phyloP scores from a whole-genome alignment of 2,329 filamentous ascomycete genomes.

The Cladosporium halotolerans region DNA sequence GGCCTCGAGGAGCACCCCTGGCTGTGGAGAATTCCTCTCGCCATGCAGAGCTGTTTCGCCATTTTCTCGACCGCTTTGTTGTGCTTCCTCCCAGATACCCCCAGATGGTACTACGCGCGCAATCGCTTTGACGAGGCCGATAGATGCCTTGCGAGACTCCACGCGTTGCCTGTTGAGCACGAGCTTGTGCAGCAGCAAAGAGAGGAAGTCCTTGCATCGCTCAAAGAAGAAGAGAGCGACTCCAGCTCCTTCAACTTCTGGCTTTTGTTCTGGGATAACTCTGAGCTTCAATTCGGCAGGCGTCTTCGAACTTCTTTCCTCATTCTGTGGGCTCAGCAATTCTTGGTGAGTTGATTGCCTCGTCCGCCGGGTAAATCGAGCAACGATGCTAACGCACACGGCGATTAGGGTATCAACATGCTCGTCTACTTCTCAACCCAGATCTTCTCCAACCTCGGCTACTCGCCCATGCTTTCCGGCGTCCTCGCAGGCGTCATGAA shows the following conservation, averaged over 20 bases:
- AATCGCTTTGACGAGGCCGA: slow-evolving; percentile 15
- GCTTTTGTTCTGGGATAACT: slow-evolving; percentile 32
- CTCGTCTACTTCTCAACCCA: slow-evolving; percentile 28
- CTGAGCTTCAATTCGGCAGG: slow-evolving; percentile 31
- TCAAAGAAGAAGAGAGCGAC: slow-evolving; percentile 24
- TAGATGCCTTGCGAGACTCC: slow-evolving; percentile 15
- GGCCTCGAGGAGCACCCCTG: slow-evolving; percentile 22
- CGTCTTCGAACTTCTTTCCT: slow-evolving; percentile 35
- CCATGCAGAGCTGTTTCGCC: slow-evolving; percentile 28
- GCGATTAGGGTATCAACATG: background rate
- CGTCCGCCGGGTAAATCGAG: too few relatives aligned
- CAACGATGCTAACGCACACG: too few relatives aligned
- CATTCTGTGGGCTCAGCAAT: slow-evolving; percentile 27
- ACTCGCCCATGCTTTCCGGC: slow-evolving; percentile 21
- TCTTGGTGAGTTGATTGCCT: slow-evolving; percentile 12
- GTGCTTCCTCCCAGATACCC: slow-evolving; percentile 27
- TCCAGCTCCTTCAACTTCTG: slow-evolving; percentile 25
- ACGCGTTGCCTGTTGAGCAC: slow-evolving; percentile 15
- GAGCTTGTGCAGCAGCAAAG: slow-evolving; percentile 19
- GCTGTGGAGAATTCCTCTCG: slow-evolving; percentile 31
- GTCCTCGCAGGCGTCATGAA: slow-evolving; percentile 26
- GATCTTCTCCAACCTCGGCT: slow-evolving; percentile 28
- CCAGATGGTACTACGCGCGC: slow-evolving; percentile 30
- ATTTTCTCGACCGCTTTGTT: slow-evolving; percentile 24
- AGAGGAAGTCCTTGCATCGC: slow-evolving; percentile 24